Evolutionary conservation across 2,329 filamentous ascomycete genomes (phyloP), one percentile per base, ranked within the genome.

Genomic region (Cladosporium sp.): DNA sequence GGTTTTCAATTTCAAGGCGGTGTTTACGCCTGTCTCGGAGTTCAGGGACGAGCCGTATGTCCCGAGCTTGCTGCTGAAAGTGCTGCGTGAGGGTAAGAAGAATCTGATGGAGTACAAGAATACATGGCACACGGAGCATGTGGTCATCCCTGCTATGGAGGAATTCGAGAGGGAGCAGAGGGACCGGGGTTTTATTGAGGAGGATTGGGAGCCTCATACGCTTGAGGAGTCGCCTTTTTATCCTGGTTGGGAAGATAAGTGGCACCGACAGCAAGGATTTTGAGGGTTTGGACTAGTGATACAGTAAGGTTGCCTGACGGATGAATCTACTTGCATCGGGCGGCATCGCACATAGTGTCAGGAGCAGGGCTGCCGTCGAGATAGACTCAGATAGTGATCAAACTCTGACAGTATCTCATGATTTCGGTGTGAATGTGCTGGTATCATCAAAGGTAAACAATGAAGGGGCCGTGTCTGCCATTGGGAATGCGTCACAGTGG

Each of bases 1-100:
- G 1, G 86, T 92, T 0, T 96, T 96, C 81, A 96, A 95, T 77
- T 96, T 94, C 85, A 96, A 94, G 74, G 92, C 90, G 0, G 78
- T 95, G 0, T 96, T 96, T 78, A 95, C 92, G 0, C 90, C 90
- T 0, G 76, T 96, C 0, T 75, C 83, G 0, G 87, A 90, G 69
- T 88, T 96, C 66, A 81, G 86, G 2, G 83, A 90, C 65, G 92
- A 96, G 76, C 86, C 90, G 0, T 90, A 87, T 57, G 80, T 96
- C 0, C 92, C 92, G 0, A 86, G 85, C 0, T 75, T 96, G 5
- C 63, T 92, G 1, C 77, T 87, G 2, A 91, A 90, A 77, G 80
- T 95, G 0, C 72, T 94, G n/a, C 85, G 81, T 24, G 87, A 92
- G 34, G 91, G 89, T 1, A 92, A 92, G 78, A 84, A 83, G 74